Base-by-base conservation (phyloP, 495 filamentous ascomycete species). In the Margaritispora aquatica region DNA sequence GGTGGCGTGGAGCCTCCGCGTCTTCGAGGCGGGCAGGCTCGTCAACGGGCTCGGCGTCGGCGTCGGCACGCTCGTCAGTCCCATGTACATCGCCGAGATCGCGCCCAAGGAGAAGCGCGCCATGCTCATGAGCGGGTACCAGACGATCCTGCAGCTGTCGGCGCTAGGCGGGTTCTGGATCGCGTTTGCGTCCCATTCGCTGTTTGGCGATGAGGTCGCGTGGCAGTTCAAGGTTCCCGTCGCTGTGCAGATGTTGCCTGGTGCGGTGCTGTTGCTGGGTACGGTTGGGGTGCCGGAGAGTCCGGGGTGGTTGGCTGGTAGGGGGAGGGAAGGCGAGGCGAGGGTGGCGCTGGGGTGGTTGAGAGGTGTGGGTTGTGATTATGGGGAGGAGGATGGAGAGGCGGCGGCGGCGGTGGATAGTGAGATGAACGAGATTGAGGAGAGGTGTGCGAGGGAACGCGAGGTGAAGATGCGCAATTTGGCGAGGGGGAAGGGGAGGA, bases 31-130 rank as follows among this genome's bases (percentile, higher is more conserved):
- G 7, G 57, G 57, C 2, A 22, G 57, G 3, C 5, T 50, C 8
- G n/a, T 59, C 22, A 59, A 59, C 31, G 57, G 57, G 10, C n/a
- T 59, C 0, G 57, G 57, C 21, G 57, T 59, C 44, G 57, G 57
- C 2, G 48, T 23, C 27, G 57, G 57, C 29, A 59, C 57, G 9
- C 24, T 59, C 10, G 57, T n/a, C 0, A 26, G 48, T 3, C 57
- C 57, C 2, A 59, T 59, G 57, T 59, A 52, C 20, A 59, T 59
- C n/a, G 52, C 57, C 5, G 57, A 59, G 24, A 53, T 59, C 27
- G 41, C 57, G 17, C 57, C 57, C 1, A 22, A 29, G n/a, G 23
- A 23, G 22, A 10, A 59, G 17, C 17, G 57, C 41, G 57, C 48
- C n/a, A 59, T 59, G 57, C 49, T 59, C 15, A 59, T 59, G 57